These are phyloP conservation scores for Alliaria petiolata DNA, from an alignment of 345 rosid species.

Conservation along the genomic window DNA sequence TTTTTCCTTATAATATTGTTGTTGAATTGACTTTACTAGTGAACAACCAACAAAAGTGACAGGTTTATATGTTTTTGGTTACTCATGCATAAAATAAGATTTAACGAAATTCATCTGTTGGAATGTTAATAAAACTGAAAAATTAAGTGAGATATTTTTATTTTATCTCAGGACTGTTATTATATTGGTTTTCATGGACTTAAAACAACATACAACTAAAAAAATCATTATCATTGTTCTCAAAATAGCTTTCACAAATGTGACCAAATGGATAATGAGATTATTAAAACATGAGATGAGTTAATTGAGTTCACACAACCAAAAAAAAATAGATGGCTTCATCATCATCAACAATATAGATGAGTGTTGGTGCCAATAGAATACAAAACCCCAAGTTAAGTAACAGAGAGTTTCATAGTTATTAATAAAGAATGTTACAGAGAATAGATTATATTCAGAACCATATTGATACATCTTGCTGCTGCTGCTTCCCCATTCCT, in stretches of 20 bases:
- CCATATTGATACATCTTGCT: constrained; percentile 71
- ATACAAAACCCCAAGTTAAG: constrained; percentile 16
- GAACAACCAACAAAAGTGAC: constrained; percentile 27
- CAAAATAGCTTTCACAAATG: neutral
- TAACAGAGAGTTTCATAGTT: constrained; percentile 3
- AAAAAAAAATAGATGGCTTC: constrained; percentile 15
- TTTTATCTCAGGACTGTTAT: no score
- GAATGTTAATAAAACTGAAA: no score
- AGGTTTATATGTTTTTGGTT: neutral
- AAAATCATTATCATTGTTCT: neutral
- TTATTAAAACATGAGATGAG: constrained; percentile 10
- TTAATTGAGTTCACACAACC: neutral
- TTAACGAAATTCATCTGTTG: neutral
- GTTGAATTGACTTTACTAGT: constrained; percentile 14
- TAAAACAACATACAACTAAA: no score
- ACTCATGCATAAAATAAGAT: neutral
- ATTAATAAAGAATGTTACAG: constrained; percentile 13
- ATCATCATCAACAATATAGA: constrained; percentile 26
- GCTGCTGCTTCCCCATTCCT: constrained; percentile 38
- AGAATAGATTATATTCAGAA: constrained; percentile 25
- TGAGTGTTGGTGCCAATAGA: constrained; percentile 23
- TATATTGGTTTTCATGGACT: no score
- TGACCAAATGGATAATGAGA: neutral
- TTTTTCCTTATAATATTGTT: neutral
- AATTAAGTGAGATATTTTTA: no score